Base-by-base conservation (phyloP, 2,329 filamentous ascomycete species). In the Arthrobotrys conoides region DNA sequence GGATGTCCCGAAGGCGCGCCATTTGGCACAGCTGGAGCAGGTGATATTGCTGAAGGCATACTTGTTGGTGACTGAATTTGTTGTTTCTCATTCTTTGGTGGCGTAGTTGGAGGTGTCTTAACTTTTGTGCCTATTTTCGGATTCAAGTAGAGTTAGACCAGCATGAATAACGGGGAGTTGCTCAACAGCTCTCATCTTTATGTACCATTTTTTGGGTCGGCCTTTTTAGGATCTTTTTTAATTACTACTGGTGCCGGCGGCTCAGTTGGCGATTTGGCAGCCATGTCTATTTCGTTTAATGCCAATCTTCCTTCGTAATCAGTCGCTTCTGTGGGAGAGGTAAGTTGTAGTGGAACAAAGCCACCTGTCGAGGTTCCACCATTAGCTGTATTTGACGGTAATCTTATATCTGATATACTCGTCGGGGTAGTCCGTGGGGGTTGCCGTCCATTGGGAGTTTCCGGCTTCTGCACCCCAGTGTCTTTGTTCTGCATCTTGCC, bases 321-420 rank as follows among this genome's bases (percentile, higher is more conserved):
- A 16, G 46, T 55, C 61, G 55, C 20, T 46, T 63, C 75, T 69
- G 75, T 78, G 66, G 75, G 75, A 49, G 68, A 78, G 0, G 75
- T 78, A 63, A 78, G 75, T 59, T 71, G 75, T 69, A 78, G 51
- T n/a, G 75, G 75, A 69, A 78, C 46, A 48, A 78, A 78, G 14
- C 63, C 75, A 59, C 75, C 63, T n/a, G 51, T 72, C 16, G 75
- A 72, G 24, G 75, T 64, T 41, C 48, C 67, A 57, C 53, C 59
- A 33, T 72, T 78, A 9, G 18, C 18, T 61, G 33, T 70, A 61
- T 69, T 44, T 36, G 49, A 36, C 22, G 75, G 75, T 16, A 65
- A 33, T 36, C 68, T 78, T 36, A 78, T 57, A 78, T 78, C 68
- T 46, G 75, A 72, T 68, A 78, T 78, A 78, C 64, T 57, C 5